Base-by-base conservation (phyloP, 805 yeast genomes). In the Sugiyamaella floridensis region DNA sequence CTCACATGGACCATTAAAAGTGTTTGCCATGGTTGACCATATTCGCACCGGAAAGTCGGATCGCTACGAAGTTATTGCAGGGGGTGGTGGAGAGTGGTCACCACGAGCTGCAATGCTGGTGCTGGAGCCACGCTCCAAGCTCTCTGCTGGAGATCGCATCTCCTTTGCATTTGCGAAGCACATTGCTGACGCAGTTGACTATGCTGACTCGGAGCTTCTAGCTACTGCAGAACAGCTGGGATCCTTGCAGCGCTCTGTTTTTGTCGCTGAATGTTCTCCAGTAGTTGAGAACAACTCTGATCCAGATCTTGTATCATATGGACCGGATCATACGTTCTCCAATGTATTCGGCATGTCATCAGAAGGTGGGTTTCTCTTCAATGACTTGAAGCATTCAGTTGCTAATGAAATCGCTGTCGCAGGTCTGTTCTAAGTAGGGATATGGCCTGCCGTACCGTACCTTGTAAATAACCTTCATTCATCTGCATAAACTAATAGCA, bases 51-150 rank as follows among this genome's bases (percentile, higher is more conserved):
- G 43, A 9, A n/a, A 22, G 14, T 37, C 52, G 6, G 47, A 40
- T 28, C 69, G 74, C 50, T 77, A 69, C 63, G 77, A 78, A 60
- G 81, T 84, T 18, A 72, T 81, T 37, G 89, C 87, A 4, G 89
- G 89, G 3, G 89, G 89, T 1, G 89, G 89, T 1, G 85, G 88
- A 2, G 82, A 83, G 1, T 84, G 89, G 89, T 86, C 88, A 1
- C 79, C 82, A 28, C 78, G 83, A 52, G 81, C 85, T 2, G 78
- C 78, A 34, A 78, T 81, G 63, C 71, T 84, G n/a, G 89, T 81
- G 1, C 63, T 84, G 11, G 84, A 84, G 28, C 83, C 87, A 1
- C 76, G 75, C 1, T 83, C 83, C 1, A 61, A 68, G 19, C 60
- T 76, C 5, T 51, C 51, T 1, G 66, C 61, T n/a, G 83, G 83